Evolutionary conservation across 257 asterid genomes (phyloP), one percentile per base, ranked within the genome.

Genomic region (Cordia subcordata): DNA sequence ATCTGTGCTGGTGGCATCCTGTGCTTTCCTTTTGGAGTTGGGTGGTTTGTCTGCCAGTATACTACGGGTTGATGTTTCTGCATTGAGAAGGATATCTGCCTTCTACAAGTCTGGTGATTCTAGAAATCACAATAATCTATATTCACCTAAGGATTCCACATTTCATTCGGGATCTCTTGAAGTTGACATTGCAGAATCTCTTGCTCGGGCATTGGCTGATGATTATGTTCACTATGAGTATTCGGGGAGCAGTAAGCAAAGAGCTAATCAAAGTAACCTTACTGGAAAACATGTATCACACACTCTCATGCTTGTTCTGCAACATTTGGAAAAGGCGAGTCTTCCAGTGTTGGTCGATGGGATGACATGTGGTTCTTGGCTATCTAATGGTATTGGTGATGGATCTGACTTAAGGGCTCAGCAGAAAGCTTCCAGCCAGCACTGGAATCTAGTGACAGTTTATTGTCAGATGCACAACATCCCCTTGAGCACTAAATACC

Each of bases 191-290:
- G 75, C 86, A 44, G 93, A 86, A 81, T 82, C 96, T 80, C 91
- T 93, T 72, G 96, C 97, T 53, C 91, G 83, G 70, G 85, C 94
- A 57, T 64, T 93, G 75, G 96, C 97, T 57, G 97, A 89, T 79
- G 86, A 89, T 80, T 85, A 89, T 83, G 87, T 76, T 76, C 95
- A 63, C 63, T 52, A 78, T 64, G 81, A 78, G 59, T 75, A 67
- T 76, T 76, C 83, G 40, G 69, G 72, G 61, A 68, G 65, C 62
- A 51, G 57, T 55, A 84, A 68, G 76, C 71, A 32, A 68, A 88
- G 74, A 60, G 82, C 70, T 68, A 80, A 69, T 42, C 61, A 68
- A 64, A 60, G 49, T 73, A 63, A 63, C 60, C 62, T 52, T 39
- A 59, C 54, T 71, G 64, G 57, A 68, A 79, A 73, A 68, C 82